Conservation (phyloP, 1,139 yeast genomes). For the Wickerhamomyces sp. region DNA sequence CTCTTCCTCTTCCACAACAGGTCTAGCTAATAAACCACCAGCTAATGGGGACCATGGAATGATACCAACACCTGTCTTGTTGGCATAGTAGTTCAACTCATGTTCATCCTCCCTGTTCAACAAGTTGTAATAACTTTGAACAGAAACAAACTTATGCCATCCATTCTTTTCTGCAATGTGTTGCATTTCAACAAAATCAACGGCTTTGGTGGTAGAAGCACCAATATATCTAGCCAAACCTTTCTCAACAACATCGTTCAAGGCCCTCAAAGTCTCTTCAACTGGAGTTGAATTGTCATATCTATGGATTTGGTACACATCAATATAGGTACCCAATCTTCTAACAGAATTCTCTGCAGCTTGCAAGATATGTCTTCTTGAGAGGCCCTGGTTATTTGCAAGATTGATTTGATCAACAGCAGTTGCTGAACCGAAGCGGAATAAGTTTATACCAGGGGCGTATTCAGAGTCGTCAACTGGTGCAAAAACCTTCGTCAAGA, state of each 20-base stretch:
- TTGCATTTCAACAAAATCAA: slow-evolving; percentile 42
- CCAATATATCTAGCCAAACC: slow-evolving; percentile 46
- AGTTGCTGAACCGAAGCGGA: slow-evolving; percentile 2
- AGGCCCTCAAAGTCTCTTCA: slow-evolving; percentile 43
- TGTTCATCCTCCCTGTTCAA: slow-evolving; percentile 49
- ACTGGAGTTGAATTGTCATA: slow-evolving; percentile 38
- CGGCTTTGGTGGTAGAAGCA: slow-evolving; percentile 45
- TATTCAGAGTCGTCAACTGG: slow-evolving; percentile 22
- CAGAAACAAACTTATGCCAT: no score
- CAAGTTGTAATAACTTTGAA: no score
- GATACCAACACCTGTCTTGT: slow-evolving; percentile 34
- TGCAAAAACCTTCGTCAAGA: slow-evolving; percentile 36
- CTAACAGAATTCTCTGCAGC: slow-evolving; percentile 38
- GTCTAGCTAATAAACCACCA: slow-evolving; percentile 43
- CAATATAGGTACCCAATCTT: slow-evolving; percentile 49
- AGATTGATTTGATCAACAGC: slow-evolving; percentile 23
- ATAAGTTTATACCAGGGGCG: slow-evolving; percentile 9
- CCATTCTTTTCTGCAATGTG: slow-evolving; percentile 39
- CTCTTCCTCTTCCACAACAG: slow-evolving; percentile 23
- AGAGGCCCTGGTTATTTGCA: slow-evolving; percentile 34
- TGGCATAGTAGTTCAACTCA: slow-evolving; percentile 42
- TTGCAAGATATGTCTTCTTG: slow-evolving; percentile 44
- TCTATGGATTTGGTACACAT: slow-evolving; percentile 45
- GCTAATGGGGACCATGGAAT: slow-evolving; percentile 54
- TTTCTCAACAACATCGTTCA: slow-evolving; percentile 47